Conservation (phyloP, 257 asterid species). For the Leptodermis oblonga region DNA sequence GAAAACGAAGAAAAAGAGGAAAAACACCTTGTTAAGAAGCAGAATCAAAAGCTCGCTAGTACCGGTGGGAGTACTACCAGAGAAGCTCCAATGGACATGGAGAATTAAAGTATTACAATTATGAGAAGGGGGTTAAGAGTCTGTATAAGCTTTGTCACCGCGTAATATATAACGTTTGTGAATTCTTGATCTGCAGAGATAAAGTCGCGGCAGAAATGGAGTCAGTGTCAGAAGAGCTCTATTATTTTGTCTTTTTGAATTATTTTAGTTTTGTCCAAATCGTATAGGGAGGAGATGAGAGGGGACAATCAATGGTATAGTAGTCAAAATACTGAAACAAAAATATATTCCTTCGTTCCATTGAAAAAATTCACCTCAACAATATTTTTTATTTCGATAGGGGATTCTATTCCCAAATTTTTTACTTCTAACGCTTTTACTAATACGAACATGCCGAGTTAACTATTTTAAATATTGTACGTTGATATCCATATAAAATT, state of each 20-base stretch:
- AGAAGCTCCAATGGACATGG: constrained; percentile 13
- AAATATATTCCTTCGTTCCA: no score
- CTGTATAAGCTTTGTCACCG: constrained; percentile 33
- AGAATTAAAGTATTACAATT: background rate
- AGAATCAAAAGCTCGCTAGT: constrained; percentile 9
- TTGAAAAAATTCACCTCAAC: no score
- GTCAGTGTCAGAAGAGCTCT: constrained; percentile 48
- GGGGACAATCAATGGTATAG: constrained; percentile 36
- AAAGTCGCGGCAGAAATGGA: constrained; percentile 53
- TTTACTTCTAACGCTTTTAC: no score
- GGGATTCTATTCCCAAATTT: no score
- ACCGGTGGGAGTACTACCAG: background rate
- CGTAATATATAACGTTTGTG: constrained; percentile 19
- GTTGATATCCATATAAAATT: no score
- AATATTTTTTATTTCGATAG: no score
- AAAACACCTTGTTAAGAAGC: background rate
- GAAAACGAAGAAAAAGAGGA: background rate
- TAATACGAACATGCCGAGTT: no score
- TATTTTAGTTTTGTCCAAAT: constrained; percentile 17
- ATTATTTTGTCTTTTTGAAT: constrained; percentile 30
- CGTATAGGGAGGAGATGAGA: background rate
- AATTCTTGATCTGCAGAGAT: constrained; percentile 45
- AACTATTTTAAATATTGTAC: no score
- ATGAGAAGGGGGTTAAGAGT: background rate
- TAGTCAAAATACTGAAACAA: no score